Evolutionary conservation across 139 green algal species (phyloP), one percentile per base, ranked within the genome.

Genomic region (Dunaliella primolecta): DNA sequence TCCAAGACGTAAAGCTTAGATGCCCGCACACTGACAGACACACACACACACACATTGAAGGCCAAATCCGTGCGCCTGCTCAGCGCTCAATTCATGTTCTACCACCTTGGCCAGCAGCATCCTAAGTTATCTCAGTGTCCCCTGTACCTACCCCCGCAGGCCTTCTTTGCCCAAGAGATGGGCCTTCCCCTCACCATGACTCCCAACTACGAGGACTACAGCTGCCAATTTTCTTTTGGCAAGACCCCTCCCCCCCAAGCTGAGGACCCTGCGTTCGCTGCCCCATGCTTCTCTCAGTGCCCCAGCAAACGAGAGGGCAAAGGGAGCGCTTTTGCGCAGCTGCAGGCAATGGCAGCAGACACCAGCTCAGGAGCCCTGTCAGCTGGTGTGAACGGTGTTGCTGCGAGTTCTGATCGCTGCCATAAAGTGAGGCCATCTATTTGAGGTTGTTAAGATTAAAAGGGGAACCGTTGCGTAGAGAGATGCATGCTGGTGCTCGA

Each of bases 161-260:
- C 93, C 57, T 98, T 98, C 79, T 98, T 98, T 81, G 76, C 75
- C 23, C 82, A 90, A 75, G 89, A 98, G 83, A 98, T 98, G 96
- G 96, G 95, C 0, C 80, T 98, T 31, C 80, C 87, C 0, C 85
- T 98, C n/a, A 94, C 91, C 1, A 96, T 98, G 95, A 95, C 90
- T 11, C 96, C 96, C 57, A 96, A 98, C 86, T 98, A 98, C 78
- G 93, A 97, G 1, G 94, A 96, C 81, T 98, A 94, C 86, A 93
- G 85, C 46, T 97, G 94, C 91, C 93, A 95, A 91, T 97, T 97
- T 55, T 83, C 78, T 31, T 98, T 97, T 89, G 95, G 95, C 21
- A 88, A 90, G 77, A 91, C 85, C 29, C 93, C 94, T 30, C 36
- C 83, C 23, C 89, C 91, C 0, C 78, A 90, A 29, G 37, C 82